Evolutionary conservation across 1,284 basidiomycete genomes (phyloP).

Genomic region (Abortiporus biennis): DNA sequence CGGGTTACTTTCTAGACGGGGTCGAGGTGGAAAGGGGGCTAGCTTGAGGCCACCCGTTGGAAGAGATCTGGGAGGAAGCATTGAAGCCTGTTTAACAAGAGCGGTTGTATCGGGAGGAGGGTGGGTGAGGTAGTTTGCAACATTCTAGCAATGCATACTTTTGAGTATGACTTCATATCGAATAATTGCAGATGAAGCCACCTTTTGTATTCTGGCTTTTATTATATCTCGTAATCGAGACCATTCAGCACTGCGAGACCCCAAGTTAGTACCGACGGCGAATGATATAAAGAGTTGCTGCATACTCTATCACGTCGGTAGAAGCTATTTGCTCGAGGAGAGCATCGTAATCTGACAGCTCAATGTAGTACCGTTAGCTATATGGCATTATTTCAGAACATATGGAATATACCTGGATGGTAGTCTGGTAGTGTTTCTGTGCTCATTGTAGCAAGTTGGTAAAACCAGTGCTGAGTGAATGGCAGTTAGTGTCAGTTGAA

Average conservation of each 20-base stretch:
- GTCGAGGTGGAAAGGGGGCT: conserved; percentile 72
- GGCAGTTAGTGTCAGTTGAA: too few relatives aligned
- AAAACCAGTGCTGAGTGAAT: too few relatives aligned
- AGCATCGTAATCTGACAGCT: conserved; percentile 51
- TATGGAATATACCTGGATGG: neutral
- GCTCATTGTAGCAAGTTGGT: neutral
- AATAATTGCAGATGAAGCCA: conserved; percentile 22
- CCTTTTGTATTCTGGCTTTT: conserved; percentile 64
- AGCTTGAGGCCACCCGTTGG: conserved; percentile 66
- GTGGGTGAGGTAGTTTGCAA: conserved; percentile 47
- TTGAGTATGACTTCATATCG: neutral
- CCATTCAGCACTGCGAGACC: conserved; percentile 65
- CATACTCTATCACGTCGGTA: conserved; percentile 67
- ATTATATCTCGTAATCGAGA: conserved; percentile 62
- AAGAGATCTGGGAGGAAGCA: conserved; percentile 36
- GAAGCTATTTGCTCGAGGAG: conserved; percentile 63
- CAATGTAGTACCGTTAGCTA: conserved; percentile 10
- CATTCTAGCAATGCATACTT: conserved; percentile 39
- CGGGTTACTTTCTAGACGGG: conserved; percentile 39
- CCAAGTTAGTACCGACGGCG: neutral
- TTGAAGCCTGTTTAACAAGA: conserved; percentile 21
- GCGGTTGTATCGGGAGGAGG: conserved; percentile 25
- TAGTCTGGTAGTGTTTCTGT: neutral
- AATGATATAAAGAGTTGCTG: neutral
- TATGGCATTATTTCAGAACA: conserved; percentile 8